Base-by-base conservation (phyloP, 1,139 yeast genomes). In the Pichia sp. region DNA sequence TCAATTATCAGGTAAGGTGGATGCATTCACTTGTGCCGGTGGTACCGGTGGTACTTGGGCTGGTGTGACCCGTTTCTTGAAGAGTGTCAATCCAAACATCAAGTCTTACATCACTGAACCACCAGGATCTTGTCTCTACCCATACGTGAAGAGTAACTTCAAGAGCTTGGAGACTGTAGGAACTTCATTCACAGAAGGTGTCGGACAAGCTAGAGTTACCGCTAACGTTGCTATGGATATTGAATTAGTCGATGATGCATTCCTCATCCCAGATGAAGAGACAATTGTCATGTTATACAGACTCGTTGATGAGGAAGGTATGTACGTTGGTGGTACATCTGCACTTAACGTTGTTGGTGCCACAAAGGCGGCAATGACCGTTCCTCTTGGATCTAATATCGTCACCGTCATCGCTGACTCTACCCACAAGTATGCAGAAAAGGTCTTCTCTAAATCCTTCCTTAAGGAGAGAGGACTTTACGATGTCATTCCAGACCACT, bases 41-140 rank as follows among this genome's bases (percentile, higher is more conserved):
- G 95, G 95, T 31, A 83, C 95, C 2, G 95, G 94, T 28, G 95
- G 95, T 32, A 83, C 95, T 3, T 77, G 85, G 64, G 85, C 94
- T 3, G 96, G 96, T 37, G 66, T 74, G 23, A 74, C 94, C 9
- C 68, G 88, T 40, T 86, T 75, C 59, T 66, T 86, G 49, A 82
- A 86, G 59, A 77, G 75, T 30, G 44, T 44, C 12, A 42, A 52
- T 35, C 56, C 58, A 28, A 25, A 35, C 1, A 35, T 51, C 14
- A 70, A 77, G 58, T 65, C 79, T 35, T 75, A 70, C 34, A 72
- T 85, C 45, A 95, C 96, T 2, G 96, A 87, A 58, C 96, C 96
- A 16, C 96, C 96, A 6, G 96, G 96, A 38, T 78, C 91, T 3
- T 85, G 83, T 32, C 69, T 87, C 38, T 84, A 84, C 62, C 74